Base-by-base conservation (phyloP, 441 rosid genomes). In the Corymbia citriodora region DNA sequence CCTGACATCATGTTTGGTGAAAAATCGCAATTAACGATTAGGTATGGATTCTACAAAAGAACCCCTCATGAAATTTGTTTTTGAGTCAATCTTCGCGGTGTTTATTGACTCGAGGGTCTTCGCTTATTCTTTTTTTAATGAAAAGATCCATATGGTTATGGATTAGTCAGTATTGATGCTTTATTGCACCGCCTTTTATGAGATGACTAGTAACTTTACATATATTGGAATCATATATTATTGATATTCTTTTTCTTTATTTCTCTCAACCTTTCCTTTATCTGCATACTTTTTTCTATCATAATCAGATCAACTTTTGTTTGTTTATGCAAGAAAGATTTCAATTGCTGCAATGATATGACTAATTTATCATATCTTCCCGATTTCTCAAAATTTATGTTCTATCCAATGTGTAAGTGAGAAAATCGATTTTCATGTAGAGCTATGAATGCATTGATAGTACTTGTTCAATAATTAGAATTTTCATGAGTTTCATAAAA, bases 1-100 rank as follows among this genome's bases (percentile, higher is more conserved):
- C 25, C 14, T 0, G 1, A 16, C 5, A 10, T n/a, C 74, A 8
- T 8, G 74, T 65, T 31, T 33, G 13, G 48, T 33, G 48, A 14
- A 31, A 70, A 31, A 70, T 17, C 17, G 17, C 45, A 70, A 10
- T 33, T 70, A 17, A 70, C 23, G 29, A 4, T 25, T 0, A 59
- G 14, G 63, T 59, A 23, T 59, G 63, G 10, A 59, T 59, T 59
- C 10, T 13, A 18, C 48, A 33, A 33, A 17, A 9, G 8, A 70
- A 70, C 17, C 25, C 21, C 57, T 23, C 29, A 23, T 23, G 63
- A 57, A 57, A 2, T 57, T 57, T 57, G 29, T 2, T 57, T 2
- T 21, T 21, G 12, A 55, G 61, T 55, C 11, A 55, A 55, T 55
- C 12, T 55, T 55, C 61, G 21, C 23, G 23, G 6, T 55, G 27